Evolutionary conservation across 2,329 filamentous ascomycete species (phyloP).

Genomic region (Parastagonospora nodorum): DNA sequence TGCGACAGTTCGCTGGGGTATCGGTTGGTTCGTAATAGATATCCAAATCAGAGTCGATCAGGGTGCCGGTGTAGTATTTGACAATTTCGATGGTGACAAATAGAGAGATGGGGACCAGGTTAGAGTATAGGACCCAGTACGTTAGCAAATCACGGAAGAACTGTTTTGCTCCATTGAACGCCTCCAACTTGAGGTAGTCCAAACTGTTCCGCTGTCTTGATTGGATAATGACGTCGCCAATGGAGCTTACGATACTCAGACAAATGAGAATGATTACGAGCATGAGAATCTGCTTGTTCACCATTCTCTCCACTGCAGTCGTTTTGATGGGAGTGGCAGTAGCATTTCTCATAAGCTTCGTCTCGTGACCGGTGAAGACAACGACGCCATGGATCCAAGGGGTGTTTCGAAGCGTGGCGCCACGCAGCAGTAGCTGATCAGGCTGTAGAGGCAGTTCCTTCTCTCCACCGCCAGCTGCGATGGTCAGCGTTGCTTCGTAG

Average conservation of each 20-base stretch:
- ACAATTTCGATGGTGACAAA: constrained; percentile 98
- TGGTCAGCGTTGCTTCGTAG: constrained; percentile 93
- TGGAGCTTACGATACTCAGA: constrained; percentile 86
- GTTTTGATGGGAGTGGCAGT: constrained; percentile 97
- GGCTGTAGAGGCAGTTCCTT: constrained; percentile 89
- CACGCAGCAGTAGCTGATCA: constrained; percentile 89
- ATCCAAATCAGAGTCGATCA: constrained; percentile 96
- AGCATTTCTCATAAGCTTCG: constrained; percentile 98
- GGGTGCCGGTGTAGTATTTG: constrained; percentile 96
- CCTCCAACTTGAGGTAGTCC: constrained; percentile 69
- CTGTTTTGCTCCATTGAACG: constrained; percentile 70
- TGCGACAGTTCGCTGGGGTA: constrained; percentile 93
- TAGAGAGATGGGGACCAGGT: constrained; percentile 93
- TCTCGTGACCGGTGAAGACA: constrained; percentile 97
- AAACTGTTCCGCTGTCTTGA: constrained; percentile 66
- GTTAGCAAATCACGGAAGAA: constrained; percentile 96
- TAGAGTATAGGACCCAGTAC: constrained; percentile 98
- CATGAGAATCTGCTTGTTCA: constrained; percentile 92
- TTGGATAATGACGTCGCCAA: constrained; percentile 85
- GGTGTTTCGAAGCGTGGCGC: constrained; percentile 92
- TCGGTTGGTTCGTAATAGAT: constrained; percentile 97
- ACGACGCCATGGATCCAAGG: constrained; percentile 97
- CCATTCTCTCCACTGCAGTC: constrained; percentile 90
- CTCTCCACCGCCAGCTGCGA: constrained; percentile 87
- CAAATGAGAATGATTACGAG: constrained; percentile 81